Conservation (phyloP, 2,329 filamentous ascomycete species). For the Fusarium sp. region DNA sequence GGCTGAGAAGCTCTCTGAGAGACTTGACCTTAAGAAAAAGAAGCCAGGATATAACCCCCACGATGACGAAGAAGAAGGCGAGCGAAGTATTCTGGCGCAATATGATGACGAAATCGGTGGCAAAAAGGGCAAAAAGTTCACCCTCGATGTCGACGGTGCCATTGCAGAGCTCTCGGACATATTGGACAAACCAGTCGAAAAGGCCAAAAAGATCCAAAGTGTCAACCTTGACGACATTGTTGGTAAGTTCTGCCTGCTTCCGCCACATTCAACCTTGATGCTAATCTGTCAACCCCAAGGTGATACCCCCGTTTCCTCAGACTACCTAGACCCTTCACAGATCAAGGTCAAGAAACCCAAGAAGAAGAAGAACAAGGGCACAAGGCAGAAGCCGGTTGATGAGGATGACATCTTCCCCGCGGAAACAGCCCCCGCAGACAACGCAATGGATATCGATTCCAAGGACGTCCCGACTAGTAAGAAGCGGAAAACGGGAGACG, state of each 20-base stretch:
- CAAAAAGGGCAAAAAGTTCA: slow-evolving; percentile 91
- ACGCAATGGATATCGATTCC: slow-evolving; percentile 84
- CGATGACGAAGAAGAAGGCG: slow-evolving; percentile 75
- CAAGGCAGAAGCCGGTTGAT: slow-evolving; percentile 77
- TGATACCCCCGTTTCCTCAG: slow-evolving; percentile 70
- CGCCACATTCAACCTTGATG: neutral
- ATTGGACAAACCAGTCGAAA: slow-evolving; percentile 67
- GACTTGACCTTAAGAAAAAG: slow-evolving; percentile 90
- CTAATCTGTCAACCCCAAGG: slow-evolving; percentile 41
- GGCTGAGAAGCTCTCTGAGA: slow-evolving; percentile 80
- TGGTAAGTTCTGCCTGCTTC: slow-evolving; percentile 55
- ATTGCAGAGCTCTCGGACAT: slow-evolving; percentile 75
- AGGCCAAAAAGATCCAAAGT: slow-evolving; percentile 75
- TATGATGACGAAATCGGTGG: slow-evolving; percentile 97
- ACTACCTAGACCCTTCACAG: slow-evolving; percentile 89
- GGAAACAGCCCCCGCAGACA: slow-evolving; percentile 55
- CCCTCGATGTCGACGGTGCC: slow-evolving; percentile 83
- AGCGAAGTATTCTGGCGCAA: slow-evolving; percentile 82
- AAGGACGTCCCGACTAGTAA: slow-evolving; percentile 63
- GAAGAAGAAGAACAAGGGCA: slow-evolving; percentile 89
- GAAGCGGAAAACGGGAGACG: slow-evolving; percentile 77
- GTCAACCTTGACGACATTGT: slow-evolving; percentile 86
- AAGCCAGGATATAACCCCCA: slow-evolving; percentile 91
- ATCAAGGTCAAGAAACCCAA: slow-evolving; percentile 96
- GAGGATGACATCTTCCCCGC: slow-evolving; percentile 73